phyloP scores from a whole-genome alignment of 306 rosid genomes.

The Senna tora region DNA sequence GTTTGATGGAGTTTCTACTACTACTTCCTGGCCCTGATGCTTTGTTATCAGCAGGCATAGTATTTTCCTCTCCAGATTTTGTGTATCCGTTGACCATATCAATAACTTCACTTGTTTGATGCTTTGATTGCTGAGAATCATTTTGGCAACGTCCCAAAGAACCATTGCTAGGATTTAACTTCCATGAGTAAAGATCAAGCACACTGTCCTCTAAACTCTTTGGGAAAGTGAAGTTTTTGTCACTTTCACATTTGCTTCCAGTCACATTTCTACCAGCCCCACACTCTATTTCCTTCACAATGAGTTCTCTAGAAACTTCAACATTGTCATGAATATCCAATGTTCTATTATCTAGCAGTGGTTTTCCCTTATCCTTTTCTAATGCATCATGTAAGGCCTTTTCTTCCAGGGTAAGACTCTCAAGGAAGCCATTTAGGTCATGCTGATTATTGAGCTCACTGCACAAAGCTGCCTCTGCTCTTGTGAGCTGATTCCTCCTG shows the following conservation, averaged over 20 bases:
- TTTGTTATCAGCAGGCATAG: slow-evolving; percentile 55
- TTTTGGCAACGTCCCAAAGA: slow-evolving; percentile 50
- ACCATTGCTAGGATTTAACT: slow-evolving; percentile 68
- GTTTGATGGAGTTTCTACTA: slow-evolving; percentile 56
- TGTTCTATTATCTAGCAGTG: slow-evolving; percentile 54
- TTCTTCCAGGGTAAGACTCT: slow-evolving; percentile 75
- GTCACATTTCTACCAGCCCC: slow-evolving; percentile 68
- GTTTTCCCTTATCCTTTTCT: slow-evolving; percentile 65
- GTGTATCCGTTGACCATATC: slow-evolving; percentile 48
- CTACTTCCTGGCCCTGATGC: slow-evolving; percentile 66
- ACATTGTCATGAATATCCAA: slow-evolving; percentile 44
- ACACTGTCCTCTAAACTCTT: slow-evolving; percentile 68
- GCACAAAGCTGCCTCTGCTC: slow-evolving; percentile 94
- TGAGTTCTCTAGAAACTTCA: slow-evolving; percentile 78
- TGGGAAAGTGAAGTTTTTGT: slow-evolving; percentile 62
- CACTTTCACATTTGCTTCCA: slow-evolving; percentile 73
- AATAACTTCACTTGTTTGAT: slow-evolving; percentile 47
- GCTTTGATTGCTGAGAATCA: slow-evolving; percentile 56
- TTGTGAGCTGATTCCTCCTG: slow-evolving; percentile 69
- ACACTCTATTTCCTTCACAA: slow-evolving; percentile 95
- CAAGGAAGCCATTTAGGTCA: slow-evolving; percentile 72
- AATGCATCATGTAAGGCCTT: slow-evolving; percentile 42
- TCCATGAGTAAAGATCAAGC: slow-evolving; percentile 79
- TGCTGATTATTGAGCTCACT: slow-evolving; percentile 73
- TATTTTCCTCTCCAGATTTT: slow-evolving; percentile 52